Evolutionary conservation across 352 stramenopile species (phyloP).

Genomic region (Elongisporangium senticosum): DNA sequence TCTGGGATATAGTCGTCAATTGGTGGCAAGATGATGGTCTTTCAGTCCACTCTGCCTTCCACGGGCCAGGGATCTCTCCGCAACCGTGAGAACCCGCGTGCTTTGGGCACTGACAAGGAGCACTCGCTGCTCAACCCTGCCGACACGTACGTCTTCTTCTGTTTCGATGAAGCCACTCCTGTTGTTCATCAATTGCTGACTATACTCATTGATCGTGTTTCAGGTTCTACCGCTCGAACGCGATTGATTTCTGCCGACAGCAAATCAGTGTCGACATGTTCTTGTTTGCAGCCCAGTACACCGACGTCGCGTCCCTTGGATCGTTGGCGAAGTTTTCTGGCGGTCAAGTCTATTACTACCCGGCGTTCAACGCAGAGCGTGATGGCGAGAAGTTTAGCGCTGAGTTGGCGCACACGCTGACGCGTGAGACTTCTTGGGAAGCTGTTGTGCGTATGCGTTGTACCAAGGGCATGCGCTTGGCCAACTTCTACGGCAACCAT

Average conservation of each 20-base stretch:
- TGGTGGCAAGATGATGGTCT: slow-evolving; percentile 87
- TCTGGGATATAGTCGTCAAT: slow-evolving; percentile 52
- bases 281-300: slow-evolving; percentile 94
- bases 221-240: slow-evolving; percentile 88
- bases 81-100: slow-evolving; percentile 79
- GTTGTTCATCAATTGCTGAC: background rate
- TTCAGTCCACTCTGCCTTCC: slow-evolving; percentile 80
- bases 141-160: slow-evolving; percentile 51
- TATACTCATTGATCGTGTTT: background rate
- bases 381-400: slow-evolving; percentile 93
- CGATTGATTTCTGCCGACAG: slow-evolving; percentile 96
- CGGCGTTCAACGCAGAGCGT: slow-evolving; percentile 86
- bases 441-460: slow-evolving; percentile 96
- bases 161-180: background rate
- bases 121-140: slow-evolving; percentile 88
- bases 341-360: slow-evolving; percentile 97
- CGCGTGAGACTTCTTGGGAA: slow-evolving; percentile 92
- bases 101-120: slow-evolving; percentile 85
- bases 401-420: slow-evolving; percentile 91
- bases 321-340: slow-evolving; percentile 94
- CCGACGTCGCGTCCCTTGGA: slow-evolving; percentile 94
- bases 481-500: slow-evolving; percentile 99
- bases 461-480: slow-evolving; percentile 96
- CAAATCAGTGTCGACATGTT: slow-evolving; percentile 99
- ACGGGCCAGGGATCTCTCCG: slow-evolving; percentile 69